Base-by-base conservation (phyloP, 73 alveolate genomes). In the Blepharisma stoltei region DNA sequence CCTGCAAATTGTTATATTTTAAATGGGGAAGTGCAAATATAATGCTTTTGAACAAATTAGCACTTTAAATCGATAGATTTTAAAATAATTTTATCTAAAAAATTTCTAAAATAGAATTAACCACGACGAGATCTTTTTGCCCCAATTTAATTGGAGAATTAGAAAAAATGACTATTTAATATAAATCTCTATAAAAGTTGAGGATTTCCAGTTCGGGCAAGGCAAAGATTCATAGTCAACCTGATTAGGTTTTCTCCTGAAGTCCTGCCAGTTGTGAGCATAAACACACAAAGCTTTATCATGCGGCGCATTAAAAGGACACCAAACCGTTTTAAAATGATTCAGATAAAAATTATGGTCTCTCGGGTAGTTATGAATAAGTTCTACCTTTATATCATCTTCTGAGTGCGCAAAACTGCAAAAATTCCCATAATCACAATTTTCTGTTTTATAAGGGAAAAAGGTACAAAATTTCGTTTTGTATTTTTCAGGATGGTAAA, bases 231-330 rank as follows among this genome's bases (percentile, higher is more conserved):
- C 81, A 75, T 89, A 92, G 49, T 80, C 83, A 60, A 83, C 90
- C 32, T 84, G 78, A 49, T 89, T 84, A 6, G 99, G 99, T 76
- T 92, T 91, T 60, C 99, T 92, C 81, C 99, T 91, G 82, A 91
- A 95, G 66, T 89, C 99, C 80, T 95, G 83, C 97, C 97, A 95
- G 78, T 93, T 95, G 82, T 95, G 99, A 44, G 99, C 99, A 76
- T 92, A 95, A 54, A 93, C 99, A 83, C 99, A 95, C 46, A 82
- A 88, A 53, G 92, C 98, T 81, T 92, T 93, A 65, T 92, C 95
- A 52, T 95, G 99, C 77, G 86, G 95, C 37, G 86, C 88, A 47
- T 88, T 90, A 85, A 85, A 90, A 18, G 99, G 99, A 71, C 99
- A 95, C 98, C 99, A 95, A 32, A 88, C 95, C 8, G 98, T 95